phyloP scores from a whole-genome alignment of 169 alveolate species.

The Plasmodium relictum region DNA sequence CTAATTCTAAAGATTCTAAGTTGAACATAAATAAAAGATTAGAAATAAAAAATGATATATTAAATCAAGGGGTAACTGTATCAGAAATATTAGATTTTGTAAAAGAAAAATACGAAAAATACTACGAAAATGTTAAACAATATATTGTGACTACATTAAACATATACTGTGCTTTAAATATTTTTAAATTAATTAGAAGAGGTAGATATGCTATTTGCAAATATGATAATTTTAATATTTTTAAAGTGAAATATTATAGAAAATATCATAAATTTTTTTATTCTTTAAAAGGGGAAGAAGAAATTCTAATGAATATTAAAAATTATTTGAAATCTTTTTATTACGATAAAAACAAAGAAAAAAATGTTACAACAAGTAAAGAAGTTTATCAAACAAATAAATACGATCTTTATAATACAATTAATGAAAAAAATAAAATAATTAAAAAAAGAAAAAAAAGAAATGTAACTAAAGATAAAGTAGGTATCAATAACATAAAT shows the following conservation, averaged over 20 bases:
- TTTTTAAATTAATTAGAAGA: constrained; percentile 69
- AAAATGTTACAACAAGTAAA: neutral
- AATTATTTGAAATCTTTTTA: constrained; percentile 73
- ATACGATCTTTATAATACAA: no score
- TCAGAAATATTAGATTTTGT: constrained; percentile 72
- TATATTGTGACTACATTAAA: constrained; percentile 56
- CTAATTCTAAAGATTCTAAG: constrained; percentile 15
- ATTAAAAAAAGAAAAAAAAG: no score
- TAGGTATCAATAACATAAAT: no score
- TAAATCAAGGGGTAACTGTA: constrained; percentile 77
- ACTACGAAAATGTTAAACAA: constrained; percentile 73
- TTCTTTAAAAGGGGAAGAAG: constrained; percentile 72
- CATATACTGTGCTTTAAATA: constrained; percentile 69
- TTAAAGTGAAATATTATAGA: constrained; percentile 63
- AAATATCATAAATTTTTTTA: constrained; percentile 65
- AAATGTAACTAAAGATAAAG: no score
- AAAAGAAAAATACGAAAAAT: constrained; percentile 69
- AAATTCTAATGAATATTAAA: constrained; percentile 54
- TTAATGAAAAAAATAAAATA: no score
- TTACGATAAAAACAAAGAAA: constrained; percentile 24
- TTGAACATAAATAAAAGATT: constrained; percentile 28
- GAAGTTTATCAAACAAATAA: no score
- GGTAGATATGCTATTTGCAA: constrained; percentile 66
- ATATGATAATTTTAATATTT: constrained; percentile 49
- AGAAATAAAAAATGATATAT: constrained; percentile 61